Conservation (phyloP, 768 basidiomycete species). For the Suillus brevipes region DNA sequence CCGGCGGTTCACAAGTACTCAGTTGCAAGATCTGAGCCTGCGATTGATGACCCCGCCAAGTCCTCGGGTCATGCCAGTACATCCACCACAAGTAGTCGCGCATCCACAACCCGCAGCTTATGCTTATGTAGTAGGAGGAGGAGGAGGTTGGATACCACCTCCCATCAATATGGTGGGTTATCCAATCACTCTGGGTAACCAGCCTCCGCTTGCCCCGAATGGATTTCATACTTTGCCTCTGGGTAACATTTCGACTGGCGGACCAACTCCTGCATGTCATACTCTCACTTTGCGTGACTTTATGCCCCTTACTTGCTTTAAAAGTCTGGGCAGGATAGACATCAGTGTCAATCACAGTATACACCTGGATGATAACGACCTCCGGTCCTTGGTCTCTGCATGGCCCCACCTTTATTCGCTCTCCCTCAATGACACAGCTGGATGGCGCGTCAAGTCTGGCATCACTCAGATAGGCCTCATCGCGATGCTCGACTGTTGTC, state of each 20-base stretch:
- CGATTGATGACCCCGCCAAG: neutral
- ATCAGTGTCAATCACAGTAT: conserved; percentile 6
- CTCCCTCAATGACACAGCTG: conserved; percentile 1
- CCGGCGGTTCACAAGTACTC: neutral
- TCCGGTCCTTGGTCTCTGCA: neutral
- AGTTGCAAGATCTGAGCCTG: neutral
- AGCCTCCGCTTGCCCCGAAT: neutral
- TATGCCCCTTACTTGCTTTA: conserved; percentile 5
- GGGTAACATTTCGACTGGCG: neutral
- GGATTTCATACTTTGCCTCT: neutral
- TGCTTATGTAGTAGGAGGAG: too few relatives aligned
- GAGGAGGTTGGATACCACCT: neutral
- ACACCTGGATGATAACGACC: neutral
- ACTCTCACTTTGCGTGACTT: conserved; percentile 2
- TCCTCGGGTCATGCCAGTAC: neutral
- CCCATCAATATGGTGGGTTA: neutral
- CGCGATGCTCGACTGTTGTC: conserved; percentile 4
- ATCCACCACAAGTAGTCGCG: neutral
- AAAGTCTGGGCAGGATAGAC: neutral
- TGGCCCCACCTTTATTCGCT: conserved; percentile 6
- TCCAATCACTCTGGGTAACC: neutral
- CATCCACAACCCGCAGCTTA: neutral
- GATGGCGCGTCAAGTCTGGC: conserved; percentile 6
- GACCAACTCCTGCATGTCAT: neutral
- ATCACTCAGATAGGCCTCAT: conserved; percentile 5